Percentiles rank a stretch among this genome's conserved stretches.
phyloP scores from a whole-genome alignment of 1,139 yeast species.

The Geotrichum fermentans region DNA sequence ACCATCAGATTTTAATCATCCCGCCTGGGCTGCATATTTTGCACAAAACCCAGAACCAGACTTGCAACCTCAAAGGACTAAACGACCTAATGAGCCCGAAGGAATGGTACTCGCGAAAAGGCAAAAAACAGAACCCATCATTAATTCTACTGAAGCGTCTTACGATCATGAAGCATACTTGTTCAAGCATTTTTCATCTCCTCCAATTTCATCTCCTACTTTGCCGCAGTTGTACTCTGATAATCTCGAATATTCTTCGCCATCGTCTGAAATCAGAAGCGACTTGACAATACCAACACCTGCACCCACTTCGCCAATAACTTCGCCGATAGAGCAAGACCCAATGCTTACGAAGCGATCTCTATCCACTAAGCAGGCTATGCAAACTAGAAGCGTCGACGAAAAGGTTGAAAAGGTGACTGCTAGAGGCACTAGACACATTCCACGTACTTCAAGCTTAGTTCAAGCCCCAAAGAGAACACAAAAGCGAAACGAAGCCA shows the following conservation, averaged over 20 bases:
- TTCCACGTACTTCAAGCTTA: neutral
- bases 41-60: constrained; percentile 15
- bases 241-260: neutral
- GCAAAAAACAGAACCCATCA: neutral
- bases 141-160: neutral
- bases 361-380: no score
- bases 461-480: neutral
- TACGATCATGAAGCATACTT: neutral
- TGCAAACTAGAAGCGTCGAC: neutral
- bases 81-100: neutral
- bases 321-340: no score
- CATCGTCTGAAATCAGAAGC: no score
- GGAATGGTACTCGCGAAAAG: neutral
- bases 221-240: neutral
- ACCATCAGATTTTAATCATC: constrained; percentile 27
- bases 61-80: neutral
- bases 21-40: constrained; percentile 26
- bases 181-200: constrained; percentile 1
- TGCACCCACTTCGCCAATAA: no score
- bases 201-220: neutral
- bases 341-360: no score
- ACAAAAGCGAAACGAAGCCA: neutral
- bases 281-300: no score
- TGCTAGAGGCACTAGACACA: constrained; percentile 1
- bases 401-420: neutral